Conservation (phyloP, 169 alveolate species). For the Cryptosporidium ubiquitum region DNA sequence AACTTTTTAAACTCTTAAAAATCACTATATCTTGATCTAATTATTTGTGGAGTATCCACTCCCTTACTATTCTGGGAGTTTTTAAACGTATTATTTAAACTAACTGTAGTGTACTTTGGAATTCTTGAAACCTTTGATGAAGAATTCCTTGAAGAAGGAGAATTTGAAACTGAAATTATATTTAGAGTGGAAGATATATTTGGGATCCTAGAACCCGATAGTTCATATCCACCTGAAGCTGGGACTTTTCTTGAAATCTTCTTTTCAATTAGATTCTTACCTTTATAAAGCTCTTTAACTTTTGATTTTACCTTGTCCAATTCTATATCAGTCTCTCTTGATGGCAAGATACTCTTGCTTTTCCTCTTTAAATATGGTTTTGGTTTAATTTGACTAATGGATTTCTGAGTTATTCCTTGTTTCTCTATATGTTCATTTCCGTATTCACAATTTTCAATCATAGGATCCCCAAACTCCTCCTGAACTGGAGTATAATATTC, state of each 20-base stretch:
- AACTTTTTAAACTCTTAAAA: constrained; percentile 10
- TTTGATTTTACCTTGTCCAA: constrained; percentile 37
- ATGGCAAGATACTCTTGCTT: constrained; percentile 55
- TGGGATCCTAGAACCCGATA: constrained; percentile 41
- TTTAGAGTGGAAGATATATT: constrained; percentile 18
- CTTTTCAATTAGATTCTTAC: background rate
- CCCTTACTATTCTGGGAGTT: background rate
- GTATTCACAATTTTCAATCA: background rate
- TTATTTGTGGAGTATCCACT: background rate
- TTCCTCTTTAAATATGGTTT: constrained; percentile 60
- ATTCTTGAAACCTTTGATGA: constrained; percentile 61
- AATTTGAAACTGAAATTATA: constrained; percentile 32
- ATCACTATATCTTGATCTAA: constrained; percentile 11
- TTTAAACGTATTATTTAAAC: background rate
- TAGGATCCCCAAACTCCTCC: background rate
- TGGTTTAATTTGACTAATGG: constrained; percentile 12
- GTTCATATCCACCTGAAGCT: background rate
- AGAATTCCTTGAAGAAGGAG: constrained; percentile 61
- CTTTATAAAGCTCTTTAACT: constrained; percentile 32
- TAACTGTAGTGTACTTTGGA: constrained; percentile 9
- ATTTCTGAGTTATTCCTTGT: background rate
- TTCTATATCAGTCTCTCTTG: constrained; percentile 33
- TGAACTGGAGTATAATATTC: constrained; percentile 31
- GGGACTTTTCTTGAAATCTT: background rate
- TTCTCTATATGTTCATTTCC: background rate